These are phyloP conservation scores for Chlorella sp. DNA, from an alignment of 139 green algal genomes.

Conservation along the genomic window DNA sequence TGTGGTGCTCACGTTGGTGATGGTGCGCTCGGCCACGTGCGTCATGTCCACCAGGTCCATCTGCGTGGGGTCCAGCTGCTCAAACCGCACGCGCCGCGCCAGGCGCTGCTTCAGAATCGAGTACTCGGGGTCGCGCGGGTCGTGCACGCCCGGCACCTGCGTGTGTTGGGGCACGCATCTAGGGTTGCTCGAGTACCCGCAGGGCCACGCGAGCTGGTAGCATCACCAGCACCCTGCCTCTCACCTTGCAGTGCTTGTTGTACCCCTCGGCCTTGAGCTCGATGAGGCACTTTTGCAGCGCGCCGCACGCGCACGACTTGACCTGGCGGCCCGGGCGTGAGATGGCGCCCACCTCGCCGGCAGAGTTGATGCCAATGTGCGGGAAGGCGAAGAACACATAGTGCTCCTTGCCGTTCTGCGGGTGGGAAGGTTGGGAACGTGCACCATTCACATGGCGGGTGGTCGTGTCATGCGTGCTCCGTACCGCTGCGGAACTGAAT, in stretches of 20 bases:
- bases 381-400: constrained; percentile 83
- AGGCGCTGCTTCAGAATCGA: constrained; percentile 80
- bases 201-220: too few species aligned
- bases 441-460: too few species aligned
- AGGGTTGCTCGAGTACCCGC: neutral
- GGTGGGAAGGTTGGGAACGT: too few species aligned
- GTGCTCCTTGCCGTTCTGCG: constrained; percentile 30
- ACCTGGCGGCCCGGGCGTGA: constrained; percentile 46
- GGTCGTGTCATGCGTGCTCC: too few species aligned
- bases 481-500: too few species aligned
- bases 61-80: constrained; percentile 27
- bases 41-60: constrained; percentile 69
- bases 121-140: constrained; percentile 73
- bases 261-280: constrained; percentile 41
- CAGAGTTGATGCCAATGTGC: constrained; percentile 77
- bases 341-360: constrained; percentile 62
- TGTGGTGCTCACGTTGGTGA: constrained; percentile 48
- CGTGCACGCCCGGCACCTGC: constrained; percentile 45
- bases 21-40: constrained; percentile 70
- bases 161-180: neutral
- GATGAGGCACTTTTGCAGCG: constrained; percentile 50
- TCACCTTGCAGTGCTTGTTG: constrained; percentile 30
- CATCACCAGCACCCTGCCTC: too few species aligned
- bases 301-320: constrained; percentile 72
- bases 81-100: constrained; percentile 41